Evolutionary conservation across 768 basidiomycete genomes (phyloP).

Genomic region (Xerocomellus dryophilus): DNA sequence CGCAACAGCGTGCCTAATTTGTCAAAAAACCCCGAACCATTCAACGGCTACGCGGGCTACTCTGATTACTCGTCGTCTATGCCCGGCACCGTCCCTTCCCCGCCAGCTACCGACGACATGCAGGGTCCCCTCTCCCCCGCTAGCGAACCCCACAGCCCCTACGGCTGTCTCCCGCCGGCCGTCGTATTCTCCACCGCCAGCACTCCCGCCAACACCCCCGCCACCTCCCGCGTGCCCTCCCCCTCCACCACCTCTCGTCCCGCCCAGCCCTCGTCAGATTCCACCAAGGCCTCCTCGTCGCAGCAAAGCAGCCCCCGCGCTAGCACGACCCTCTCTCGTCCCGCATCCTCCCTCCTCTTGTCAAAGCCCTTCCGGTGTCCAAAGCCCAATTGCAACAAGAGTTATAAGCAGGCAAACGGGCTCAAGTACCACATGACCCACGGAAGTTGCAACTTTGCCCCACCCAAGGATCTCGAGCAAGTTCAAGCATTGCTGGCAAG

Average conservation of each 20-base stretch:
- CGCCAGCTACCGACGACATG: conserved; percentile 30
- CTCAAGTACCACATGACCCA: conserved; percentile 94
- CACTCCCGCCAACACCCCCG: conserved; percentile 48
- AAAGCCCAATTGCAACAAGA: conserved; percentile 93
- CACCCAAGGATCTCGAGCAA: conserved; percentile 79
- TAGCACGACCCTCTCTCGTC: conserved; percentile 46
- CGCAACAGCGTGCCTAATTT: conserved; percentile 27
- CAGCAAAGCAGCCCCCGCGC: conserved; percentile 33
- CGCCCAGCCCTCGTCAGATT: conserved; percentile 20
- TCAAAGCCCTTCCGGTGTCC: conserved; percentile 92
- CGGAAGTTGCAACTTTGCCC: conserved; percentile 90
- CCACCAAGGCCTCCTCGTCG: conserved; percentile 28
- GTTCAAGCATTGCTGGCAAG: conserved; percentile 66
- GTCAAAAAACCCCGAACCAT: conserved; percentile 47
- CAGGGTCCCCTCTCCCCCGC: conserved; percentile 28
- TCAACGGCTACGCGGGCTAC: conserved; percentile 69
- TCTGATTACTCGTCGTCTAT: conserved; percentile 60
- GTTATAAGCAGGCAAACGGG: conserved; percentile 93
- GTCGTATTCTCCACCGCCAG: conserved; percentile 53
- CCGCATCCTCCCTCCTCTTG: conserved; percentile 59
- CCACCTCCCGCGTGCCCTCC: conserved; percentile 42
- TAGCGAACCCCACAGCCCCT: conserved; percentile 33
- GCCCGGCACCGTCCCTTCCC: conserved; percentile 51
- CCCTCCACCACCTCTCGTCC: conserved; percentile 24
- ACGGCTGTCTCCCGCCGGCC: conserved; percentile 61